phyloP scores from a whole-genome alignment of 108 stramenopile species.

The Cafeteria roenbergensis region DNA sequence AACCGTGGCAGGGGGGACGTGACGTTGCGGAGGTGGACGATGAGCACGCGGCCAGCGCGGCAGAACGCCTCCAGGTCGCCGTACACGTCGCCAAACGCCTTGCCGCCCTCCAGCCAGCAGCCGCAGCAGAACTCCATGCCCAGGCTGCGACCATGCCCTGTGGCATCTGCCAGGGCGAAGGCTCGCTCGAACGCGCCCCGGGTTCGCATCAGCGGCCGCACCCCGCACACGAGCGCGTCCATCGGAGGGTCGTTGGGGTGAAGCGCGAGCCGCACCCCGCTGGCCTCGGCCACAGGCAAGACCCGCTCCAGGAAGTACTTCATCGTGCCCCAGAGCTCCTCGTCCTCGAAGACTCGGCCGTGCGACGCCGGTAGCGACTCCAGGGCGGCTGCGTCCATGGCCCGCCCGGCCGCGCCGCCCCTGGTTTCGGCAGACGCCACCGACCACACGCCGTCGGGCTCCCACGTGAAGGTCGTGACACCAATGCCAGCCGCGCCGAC shows the following conservation, averaged over 20 bases:
- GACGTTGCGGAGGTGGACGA: not conserved
- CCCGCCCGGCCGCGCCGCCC: too few species aligned
- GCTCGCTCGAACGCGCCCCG: not conserved
- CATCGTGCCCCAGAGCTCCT: not conserved
- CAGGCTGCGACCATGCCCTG: not conserved
- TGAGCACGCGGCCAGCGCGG: not conserved
- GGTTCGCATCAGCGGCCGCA: not conserved
- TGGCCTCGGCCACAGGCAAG: not conserved
- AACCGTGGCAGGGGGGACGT: not conserved
- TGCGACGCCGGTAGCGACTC: too few species aligned
- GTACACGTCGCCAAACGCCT: not conserved
- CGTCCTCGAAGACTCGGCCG: not conserved
- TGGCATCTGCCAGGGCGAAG: not conserved
- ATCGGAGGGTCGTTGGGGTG: not conserved
- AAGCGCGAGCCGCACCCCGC: not conserved
- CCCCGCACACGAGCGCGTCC: not conserved
- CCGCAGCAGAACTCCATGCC: constrained; percentile 1
- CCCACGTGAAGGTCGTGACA: not conserved
- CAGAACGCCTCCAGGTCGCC: not conserved
- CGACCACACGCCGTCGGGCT: not conserved
- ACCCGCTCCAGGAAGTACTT: not conserved
- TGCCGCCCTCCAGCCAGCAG: not conserved
- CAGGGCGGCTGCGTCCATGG: not conserved
- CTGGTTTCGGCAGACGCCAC: not conserved
- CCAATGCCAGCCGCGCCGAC: not conserved